A percentile compares a stretch with the other conserved stretches of the same genome.
Conservation (phyloP, 305 asterid genomes). For the Euphrasia arctica region DNA sequence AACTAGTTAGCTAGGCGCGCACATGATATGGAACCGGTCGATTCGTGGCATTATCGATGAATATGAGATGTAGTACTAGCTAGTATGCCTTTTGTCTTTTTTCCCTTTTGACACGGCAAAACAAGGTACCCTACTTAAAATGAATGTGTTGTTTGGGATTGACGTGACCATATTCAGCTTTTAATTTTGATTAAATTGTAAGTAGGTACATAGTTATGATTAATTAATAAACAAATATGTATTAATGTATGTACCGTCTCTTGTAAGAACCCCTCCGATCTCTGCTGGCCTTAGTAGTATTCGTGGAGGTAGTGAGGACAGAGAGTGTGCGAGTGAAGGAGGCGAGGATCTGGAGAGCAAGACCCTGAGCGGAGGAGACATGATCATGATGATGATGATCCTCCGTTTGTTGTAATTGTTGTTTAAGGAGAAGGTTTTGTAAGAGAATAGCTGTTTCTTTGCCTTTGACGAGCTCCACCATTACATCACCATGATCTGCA, state of each 20-base stretch:
- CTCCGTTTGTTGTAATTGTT: slow-evolving; percentile 8
- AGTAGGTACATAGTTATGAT: too few species aligned
- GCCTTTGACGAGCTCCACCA: slow-evolving; percentile 43
- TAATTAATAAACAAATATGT: too few species aligned
- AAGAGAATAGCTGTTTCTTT: slow-evolving; percentile 40
- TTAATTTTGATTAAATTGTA: too few species aligned
- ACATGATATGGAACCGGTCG: too few species aligned
- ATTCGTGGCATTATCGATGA: too few species aligned
- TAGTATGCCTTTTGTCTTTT: too few species aligned
- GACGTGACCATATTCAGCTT: too few species aligned
- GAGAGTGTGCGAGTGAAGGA: slow-evolving; percentile 47
- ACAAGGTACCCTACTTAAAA: not conserved
- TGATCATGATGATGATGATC: slow-evolving; percentile 20
- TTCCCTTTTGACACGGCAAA: too few species aligned
- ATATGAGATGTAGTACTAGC: too few species aligned
- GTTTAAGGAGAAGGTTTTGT: slow-evolving; percentile 36
- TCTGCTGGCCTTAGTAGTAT: not conserved
- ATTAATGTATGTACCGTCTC: slow-evolving; percentile 46
- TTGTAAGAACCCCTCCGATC: slow-evolving; percentile 71
- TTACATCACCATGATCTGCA: slow-evolving; percentile 24
- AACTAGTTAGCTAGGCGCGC: too few species aligned
- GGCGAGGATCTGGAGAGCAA: slow-evolving; percentile 36
- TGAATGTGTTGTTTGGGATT: not conserved
- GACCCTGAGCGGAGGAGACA: slow-evolving; percentile 28
- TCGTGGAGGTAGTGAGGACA: slow-evolving; percentile 25